phyloP scores from a whole-genome alignment of 768 basidiomycete species.

The Collybia sordida region DNA sequence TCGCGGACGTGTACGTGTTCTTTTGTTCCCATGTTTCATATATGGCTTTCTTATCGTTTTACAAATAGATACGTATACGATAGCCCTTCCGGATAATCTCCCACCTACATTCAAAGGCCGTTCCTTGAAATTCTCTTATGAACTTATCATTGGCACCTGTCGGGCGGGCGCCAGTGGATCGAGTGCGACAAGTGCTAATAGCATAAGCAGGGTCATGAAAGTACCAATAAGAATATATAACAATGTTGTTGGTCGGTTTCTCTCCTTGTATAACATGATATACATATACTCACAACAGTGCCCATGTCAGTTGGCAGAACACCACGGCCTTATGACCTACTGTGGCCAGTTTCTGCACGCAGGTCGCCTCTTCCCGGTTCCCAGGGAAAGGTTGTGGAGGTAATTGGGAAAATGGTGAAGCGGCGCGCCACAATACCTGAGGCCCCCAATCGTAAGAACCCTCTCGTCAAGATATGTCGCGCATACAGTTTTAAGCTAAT shows the following conservation, averaged over 20 bases:
- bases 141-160: constrained; percentile 87
- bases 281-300: constrained; percentile 4
- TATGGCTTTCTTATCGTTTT: constrained; percentile 1
- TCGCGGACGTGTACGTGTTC: constrained; percentile 75
- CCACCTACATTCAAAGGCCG: constrained; percentile 92
- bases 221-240: constrained; percentile 93
- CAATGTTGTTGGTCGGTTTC: constrained; percentile 64
- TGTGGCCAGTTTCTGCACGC: constrained; percentile 68
- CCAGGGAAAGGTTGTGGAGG: constrained; percentile 39
- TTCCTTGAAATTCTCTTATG: constrained; percentile 82
- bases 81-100: constrained; percentile 72
- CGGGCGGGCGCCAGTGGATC: constrained; percentile 46
- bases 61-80: constrained; percentile 71
- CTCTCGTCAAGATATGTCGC: background rate
- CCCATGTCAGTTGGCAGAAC: constrained; percentile 46
- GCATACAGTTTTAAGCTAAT: background rate
- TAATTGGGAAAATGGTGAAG: constrained; percentile 13
- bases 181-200: constrained; percentile 40
- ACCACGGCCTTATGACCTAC: constrained; percentile 73
- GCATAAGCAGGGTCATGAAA: constrained; percentile 78
- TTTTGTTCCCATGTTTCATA: background rate
- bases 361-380: constrained; percentile 30
- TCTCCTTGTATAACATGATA: background rate
- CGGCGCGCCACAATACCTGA: constrained; percentile 15
- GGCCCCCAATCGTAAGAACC: constrained; percentile 22